phyloP scores from a whole-genome alignment of 805 yeast genomes.

The Starmerella bombi region DNA sequence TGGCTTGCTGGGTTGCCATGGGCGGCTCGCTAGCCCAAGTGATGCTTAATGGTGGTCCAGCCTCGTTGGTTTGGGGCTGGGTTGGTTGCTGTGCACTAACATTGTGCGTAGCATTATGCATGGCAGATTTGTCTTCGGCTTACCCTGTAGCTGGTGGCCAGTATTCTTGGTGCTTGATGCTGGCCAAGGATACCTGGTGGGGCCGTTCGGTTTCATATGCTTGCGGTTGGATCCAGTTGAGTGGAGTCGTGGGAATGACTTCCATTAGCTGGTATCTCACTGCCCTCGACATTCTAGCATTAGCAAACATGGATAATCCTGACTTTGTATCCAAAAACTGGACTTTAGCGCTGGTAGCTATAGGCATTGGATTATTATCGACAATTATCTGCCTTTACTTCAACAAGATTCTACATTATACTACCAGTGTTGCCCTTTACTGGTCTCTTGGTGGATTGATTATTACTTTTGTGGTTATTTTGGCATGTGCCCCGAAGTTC shows the following conservation, averaged over 20 bases:
- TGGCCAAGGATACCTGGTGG: constrained; percentile 23
- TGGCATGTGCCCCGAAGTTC: constrained; percentile 40
- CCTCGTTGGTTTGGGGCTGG: constrained; percentile 50
- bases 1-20: constrained; percentile 52
- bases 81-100: constrained; percentile 42
- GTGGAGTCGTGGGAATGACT: constrained; percentile 48
- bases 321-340: constrained; percentile 26
- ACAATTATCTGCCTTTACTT: constrained; percentile 20
- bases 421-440: constrained; percentile 40
- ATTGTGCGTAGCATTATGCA: constrained; percentile 43
- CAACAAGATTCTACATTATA: constrained; percentile 32
- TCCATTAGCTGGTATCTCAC: constrained; percentile 47
- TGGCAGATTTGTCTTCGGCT: constrained; percentile 47
- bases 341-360: constrained; percentile 23
- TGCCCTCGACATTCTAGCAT: constrained; percentile 40
- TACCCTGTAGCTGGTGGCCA: constrained; percentile 57
- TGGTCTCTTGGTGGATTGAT: constrained; percentile 40
- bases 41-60: constrained; percentile 47
- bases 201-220: constrained; percentile 40
- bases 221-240: constrained; percentile 51
- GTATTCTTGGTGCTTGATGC: constrained; percentile 48
- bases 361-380: constrained; percentile 19
- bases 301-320: constrained; percentile 31
- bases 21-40: constrained; percentile 52
- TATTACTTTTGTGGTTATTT: constrained; percentile 40